Conservation (phyloP, 805 yeast genomes). For the Wickerhamomyces ciferrii region DNA sequence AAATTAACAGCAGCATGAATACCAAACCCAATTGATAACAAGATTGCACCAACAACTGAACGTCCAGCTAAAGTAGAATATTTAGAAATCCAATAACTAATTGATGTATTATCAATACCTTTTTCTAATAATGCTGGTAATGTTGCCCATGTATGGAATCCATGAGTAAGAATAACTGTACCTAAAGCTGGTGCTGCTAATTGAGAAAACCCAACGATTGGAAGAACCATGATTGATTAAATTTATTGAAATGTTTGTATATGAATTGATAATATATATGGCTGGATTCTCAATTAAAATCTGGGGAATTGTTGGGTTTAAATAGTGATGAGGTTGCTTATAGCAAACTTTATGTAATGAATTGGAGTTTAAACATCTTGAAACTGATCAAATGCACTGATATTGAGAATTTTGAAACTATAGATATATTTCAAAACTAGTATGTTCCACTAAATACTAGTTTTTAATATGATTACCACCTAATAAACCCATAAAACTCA, state of each 20-base stretch:
- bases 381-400: too few relatives aligned
- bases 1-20: slow-evolving; percentile 7
- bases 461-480: too few relatives aligned
- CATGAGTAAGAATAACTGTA: slow-evolving; percentile 9
- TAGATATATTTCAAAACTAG: too few relatives aligned
- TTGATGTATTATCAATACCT: slow-evolving; percentile 8
- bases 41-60: slow-evolving; percentile 5
- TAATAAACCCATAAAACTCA: too few relatives aligned
- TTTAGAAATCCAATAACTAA: slow-evolving; percentile 11
- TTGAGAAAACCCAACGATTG: slow-evolving; percentile 9
- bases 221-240: not conserved
- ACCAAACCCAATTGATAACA: slow-evolving; percentile 12
- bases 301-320: not conserved
- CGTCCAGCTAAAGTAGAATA: slow-evolving; percentile 6
- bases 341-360: not conserved
- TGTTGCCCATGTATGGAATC: slow-evolving; percentile 11
- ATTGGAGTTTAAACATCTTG: too few relatives aligned
- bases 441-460: too few relatives aligned
- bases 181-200: slow-evolving; percentile 13
- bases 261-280: not conserved
- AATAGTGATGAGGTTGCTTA: not conserved
- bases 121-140: slow-evolving; percentile 11
- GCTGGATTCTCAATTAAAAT: too few relatives aligned
- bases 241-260: too few relatives aligned
- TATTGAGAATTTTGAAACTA: too few relatives aligned